Percentiles rank a stretch among this genome's conserved stretches.
Conservation (phyloP, 306 rosid species). For the Prunus campanulata region DNA sequence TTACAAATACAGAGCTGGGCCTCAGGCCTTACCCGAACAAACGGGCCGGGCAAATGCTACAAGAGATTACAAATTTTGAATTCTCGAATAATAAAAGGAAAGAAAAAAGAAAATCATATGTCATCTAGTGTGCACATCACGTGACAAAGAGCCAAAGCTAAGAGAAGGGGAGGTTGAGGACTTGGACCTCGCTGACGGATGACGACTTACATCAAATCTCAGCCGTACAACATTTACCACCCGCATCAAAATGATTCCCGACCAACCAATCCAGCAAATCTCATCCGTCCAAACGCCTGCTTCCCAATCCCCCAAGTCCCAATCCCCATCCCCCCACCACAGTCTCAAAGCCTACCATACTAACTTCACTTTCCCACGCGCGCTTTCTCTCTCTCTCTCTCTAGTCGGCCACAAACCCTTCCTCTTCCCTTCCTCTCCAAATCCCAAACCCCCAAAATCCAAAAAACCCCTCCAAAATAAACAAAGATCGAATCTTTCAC, state of each 20-base stretch:
- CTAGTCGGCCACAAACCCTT: slow-evolving; percentile 55
- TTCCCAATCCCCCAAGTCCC: neutral
- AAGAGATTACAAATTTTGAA: too few relatives aligned
- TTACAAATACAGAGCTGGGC: too few relatives aligned
- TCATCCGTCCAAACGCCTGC: slow-evolving; percentile 35
- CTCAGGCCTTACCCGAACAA: too few relatives aligned
- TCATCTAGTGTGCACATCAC: slow-evolving; percentile 3
- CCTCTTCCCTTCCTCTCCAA: slow-evolving; percentile 8
- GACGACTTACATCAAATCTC: slow-evolving; percentile 6
- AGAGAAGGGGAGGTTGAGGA: neutral
- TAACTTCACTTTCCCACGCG: neutral
- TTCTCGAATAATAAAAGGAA: neutral
- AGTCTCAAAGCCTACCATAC: slow-evolving; percentile 4
- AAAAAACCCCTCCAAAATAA: neutral
- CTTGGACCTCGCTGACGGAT: neutral
- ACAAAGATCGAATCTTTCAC: slow-evolving; percentile 2
- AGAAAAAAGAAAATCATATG: neutral
- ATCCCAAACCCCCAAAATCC: slow-evolving; percentile 9
- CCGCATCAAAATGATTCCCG: neutral
- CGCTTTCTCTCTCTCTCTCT: slow-evolving; percentile 13
- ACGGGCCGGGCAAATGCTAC: too few relatives aligned
- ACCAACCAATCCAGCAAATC: slow-evolving; percentile 17
- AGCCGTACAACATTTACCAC: slow-evolving; percentile 3
- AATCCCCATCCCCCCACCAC: neutral
- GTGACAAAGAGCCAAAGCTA: slow-evolving; percentile 11